These are phyloP conservation scores for Sinapis alba DNA, from an alignment of 441 rosid species.

Conservation along the genomic window DNA sequence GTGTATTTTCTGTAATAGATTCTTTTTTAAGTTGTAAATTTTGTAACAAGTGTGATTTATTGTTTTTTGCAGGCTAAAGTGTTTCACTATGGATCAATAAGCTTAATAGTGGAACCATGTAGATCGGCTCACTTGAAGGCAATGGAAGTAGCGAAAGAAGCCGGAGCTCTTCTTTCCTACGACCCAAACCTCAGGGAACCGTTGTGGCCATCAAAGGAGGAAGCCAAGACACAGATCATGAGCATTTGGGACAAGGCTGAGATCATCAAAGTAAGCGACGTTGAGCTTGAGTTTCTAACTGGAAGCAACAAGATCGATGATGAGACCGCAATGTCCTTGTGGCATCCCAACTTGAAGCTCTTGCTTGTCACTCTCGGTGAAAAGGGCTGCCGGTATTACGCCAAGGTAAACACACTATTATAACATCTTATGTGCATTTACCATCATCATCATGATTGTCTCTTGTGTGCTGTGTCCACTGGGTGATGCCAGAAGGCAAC, in stretches of 20 bases:
- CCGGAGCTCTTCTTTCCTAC: constrained; percentile 52
- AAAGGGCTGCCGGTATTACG: constrained; percentile 51
- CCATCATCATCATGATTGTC: constrained; percentile 15
- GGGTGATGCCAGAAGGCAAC: constrained; percentile 33
- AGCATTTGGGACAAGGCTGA: constrained; percentile 62
- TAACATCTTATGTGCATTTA: constrained; percentile 5
- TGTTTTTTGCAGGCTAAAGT: constrained; percentile 45
- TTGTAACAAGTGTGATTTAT: constrained; percentile 8
- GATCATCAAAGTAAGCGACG: constrained; percentile 59
- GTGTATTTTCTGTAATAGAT: background rate
- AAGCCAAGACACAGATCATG: constrained; percentile 52
- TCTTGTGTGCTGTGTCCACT: constrained; percentile 30
- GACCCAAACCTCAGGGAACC: constrained; percentile 56
- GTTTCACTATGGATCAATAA: constrained; percentile 58
- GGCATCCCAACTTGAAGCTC: constrained; percentile 55
- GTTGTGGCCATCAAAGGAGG: constrained; percentile 58
- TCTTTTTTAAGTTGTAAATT: background rate
- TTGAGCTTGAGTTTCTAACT: constrained; percentile 56
- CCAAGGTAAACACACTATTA: constrained; percentile 39
- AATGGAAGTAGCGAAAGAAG: constrained; percentile 33
- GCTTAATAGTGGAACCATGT: constrained; percentile 60
- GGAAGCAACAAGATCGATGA: constrained; percentile 53
- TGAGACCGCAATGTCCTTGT: constrained; percentile 51
- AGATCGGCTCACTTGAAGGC: constrained; percentile 56
- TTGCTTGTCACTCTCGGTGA: constrained; percentile 56